Conservation (phyloP, 1,284 basidiomycete genomes). For the Ustilago sp. region DNA sequence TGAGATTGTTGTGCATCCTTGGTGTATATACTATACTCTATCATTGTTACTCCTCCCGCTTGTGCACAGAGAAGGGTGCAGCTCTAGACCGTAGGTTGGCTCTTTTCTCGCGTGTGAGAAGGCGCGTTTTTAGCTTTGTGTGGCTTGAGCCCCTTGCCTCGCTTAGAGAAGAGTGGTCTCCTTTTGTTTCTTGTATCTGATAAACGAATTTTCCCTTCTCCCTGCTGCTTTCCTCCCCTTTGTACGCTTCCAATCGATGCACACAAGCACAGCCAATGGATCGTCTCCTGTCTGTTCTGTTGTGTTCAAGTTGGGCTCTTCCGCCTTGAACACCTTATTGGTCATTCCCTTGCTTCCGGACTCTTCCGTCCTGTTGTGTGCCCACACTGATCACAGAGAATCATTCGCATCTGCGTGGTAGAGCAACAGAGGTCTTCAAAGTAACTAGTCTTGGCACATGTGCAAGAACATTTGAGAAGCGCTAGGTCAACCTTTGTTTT, state of each 20-base stretch:
- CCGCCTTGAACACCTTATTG: conserved; percentile 13
- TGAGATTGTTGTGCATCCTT: conserved; percentile 4
- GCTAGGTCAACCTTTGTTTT: background rate
- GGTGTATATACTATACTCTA: background rate
- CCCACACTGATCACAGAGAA: conserved; percentile 14
- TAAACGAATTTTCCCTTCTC: conserved; percentile 8
- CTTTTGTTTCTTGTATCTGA: conserved; percentile 28
- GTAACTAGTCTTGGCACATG: background rate
- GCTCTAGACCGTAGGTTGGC: conserved; percentile 1
- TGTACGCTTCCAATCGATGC: background rate
- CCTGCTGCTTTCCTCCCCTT: background rate
- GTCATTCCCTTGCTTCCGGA: conserved; percentile 13
- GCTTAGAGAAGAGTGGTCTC: background rate
- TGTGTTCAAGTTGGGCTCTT: background rate
- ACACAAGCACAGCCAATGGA: background rate
- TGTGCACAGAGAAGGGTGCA: background rate
- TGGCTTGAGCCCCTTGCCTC: conserved; percentile 4
- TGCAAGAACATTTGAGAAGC: background rate
- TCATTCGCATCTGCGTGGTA: background rate
- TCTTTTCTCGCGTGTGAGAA: background rate
- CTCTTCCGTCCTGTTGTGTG: conserved; percentile 9
- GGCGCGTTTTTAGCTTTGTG: background rate
- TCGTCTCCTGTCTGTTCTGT: background rate
- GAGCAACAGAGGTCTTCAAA: background rate
- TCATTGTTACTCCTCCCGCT: background rate